Conservation (phyloP, 495 filamentous ascomycete species). For the Neurospora hispaniola region DNA sequence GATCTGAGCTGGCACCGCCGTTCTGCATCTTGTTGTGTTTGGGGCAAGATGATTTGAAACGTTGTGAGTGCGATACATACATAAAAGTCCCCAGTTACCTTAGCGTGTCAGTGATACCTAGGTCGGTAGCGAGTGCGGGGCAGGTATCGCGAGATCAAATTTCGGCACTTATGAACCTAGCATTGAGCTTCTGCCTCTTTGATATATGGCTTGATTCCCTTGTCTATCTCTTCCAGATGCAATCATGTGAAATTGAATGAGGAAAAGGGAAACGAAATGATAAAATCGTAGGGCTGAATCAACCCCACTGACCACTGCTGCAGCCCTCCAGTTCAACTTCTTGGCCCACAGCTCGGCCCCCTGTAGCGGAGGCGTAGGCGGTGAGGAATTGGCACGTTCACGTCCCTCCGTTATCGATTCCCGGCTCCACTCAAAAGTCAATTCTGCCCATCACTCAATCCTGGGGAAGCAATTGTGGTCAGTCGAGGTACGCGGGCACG, state of each 20-base stretch:
- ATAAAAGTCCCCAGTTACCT: background rate
- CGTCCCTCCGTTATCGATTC: background rate
- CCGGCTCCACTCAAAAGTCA: slow-evolving; percentile 23
- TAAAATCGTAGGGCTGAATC: background rate
- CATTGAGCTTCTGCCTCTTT: background rate
- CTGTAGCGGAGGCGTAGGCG: background rate
- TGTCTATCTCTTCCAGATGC: background rate
- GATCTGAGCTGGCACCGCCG: background rate
- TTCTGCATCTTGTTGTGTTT: background rate
- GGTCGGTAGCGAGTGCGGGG: background rate
- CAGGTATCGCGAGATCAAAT: background rate
- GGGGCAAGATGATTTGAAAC: background rate
- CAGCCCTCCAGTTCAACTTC: background rate
- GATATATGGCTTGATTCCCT: background rate
- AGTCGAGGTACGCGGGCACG: background rate
- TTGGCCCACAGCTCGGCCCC: background rate
- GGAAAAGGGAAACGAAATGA: background rate
- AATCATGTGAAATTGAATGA: background rate
- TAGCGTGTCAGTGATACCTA: background rate
- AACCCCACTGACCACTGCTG: background rate
- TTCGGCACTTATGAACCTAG: background rate
- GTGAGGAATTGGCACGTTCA: background rate
- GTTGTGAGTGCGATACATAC: background rate
- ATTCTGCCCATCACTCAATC: background rate
- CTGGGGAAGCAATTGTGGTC: background rate